Base-by-base conservation (phyloP, 1,284 basidiomycete genomes). In the Veloboletus limbatus region DNA sequence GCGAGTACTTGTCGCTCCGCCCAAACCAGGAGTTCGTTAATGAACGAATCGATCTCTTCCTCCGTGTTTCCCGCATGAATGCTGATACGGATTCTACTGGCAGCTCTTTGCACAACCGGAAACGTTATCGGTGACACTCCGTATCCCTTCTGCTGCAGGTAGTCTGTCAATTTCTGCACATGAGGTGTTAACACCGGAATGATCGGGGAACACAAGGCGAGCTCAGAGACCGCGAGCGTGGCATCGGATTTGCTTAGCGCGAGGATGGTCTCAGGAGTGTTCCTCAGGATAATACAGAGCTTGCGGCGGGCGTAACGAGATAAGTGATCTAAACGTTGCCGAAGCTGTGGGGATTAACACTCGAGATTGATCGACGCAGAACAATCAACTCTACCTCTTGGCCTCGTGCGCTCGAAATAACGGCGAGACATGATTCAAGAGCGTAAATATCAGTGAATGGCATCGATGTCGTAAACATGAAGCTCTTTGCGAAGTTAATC, bases 401-500 rank as follows among this genome's bases (percentile, higher is more conserved):
- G 22, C 57, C 52, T 2, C 31, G 46, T 3, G 33, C 6, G 24
- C 52, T 43, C 13, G 57, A 48, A 1, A 62, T 35, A 18, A 51
- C 43, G 3, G 30, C n/a, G 14, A 62, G 49, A 22, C 46, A 60
- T 6, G 56, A 33, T 40, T 72, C 58, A 9, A 81, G 67, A 0
- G 74, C 71, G 4, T 75, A 60, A 0, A 78, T 63, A 45, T 73
- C 76, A n/a, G 72, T 66, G 42, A 72, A 68, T 6, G 75, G 68
- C 53, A 76, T 63, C 1, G 72, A 69, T 0, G 78, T 80, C 8
- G 74, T 76, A 62, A 75, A 81, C 36, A 80, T 76, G 42, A 83
- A 64, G 6, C 79, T 77, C 38, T 79, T 66, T 3, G 79, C 79
- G 60, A 81, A 84, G 55, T 83, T 83, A 61, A 81, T 72, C 10